These are phyloP conservation scores for Aspergillus campestris DNA, from an alignment of 495 filamentous ascomycete genomes.

Conservation along the genomic window DNA sequence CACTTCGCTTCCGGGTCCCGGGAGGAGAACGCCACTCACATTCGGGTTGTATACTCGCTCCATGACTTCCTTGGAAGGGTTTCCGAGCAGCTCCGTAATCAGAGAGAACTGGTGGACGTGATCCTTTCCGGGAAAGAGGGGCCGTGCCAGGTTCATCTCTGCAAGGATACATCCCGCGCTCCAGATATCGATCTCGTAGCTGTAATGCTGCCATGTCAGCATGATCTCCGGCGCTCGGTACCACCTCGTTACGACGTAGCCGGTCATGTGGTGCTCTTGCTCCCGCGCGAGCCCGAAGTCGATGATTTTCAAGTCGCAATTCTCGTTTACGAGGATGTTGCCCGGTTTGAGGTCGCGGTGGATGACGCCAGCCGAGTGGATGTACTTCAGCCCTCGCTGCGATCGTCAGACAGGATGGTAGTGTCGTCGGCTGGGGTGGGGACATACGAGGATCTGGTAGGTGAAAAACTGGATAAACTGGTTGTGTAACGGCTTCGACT, in stretches of 20 bases:
- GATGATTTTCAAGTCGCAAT: conserved; percentile 97
- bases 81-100: conserved; percentile 92
- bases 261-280: conserved; percentile 98
- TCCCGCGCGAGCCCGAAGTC: conserved; percentile 94
- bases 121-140: conserved; percentile 94
- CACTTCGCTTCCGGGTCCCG: neutral
- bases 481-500: conserved; percentile 88
- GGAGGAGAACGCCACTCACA: conserved; percentile 41
- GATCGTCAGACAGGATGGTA: no score
- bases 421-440: neutral
- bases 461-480: conserved; percentile 99
- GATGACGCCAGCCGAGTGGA: conserved; percentile 92
- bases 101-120: conserved; percentile 98
- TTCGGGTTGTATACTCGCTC: conserved; percentile 95
- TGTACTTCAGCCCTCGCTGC: conserved; percentile 92
- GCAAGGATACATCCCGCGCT: conserved; percentile 97
- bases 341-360: conserved; percentile 92
- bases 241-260: conserved; percentile 95
- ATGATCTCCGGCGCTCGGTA: conserved; percentile 99
- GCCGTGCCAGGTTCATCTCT: conserved; percentile 96
- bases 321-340: conserved; percentile 97
- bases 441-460: conserved; percentile 81
- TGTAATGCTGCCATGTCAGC: conserved; percentile 99
- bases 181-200: conserved; percentile 98
- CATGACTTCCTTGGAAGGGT: conserved; percentile 93